Percentiles rank a stretch among this genome's conserved stretches.
Evolutionary conservation across 805 yeast genomes (phyloP).

Genomic region (Zygosaccharomyces pseudorouxii): DNA sequence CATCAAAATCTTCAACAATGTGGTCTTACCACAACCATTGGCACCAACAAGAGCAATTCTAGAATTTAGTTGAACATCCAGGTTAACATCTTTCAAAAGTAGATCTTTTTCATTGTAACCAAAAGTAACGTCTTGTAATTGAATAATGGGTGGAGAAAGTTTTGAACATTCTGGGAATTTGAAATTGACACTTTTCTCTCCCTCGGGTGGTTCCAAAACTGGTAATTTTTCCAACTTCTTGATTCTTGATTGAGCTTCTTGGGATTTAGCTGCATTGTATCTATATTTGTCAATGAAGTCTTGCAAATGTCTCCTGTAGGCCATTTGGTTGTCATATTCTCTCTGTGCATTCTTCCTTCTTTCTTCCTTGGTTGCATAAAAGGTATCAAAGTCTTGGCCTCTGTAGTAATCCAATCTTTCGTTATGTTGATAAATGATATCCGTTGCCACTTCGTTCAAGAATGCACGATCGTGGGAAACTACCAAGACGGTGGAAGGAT

Average conservation of each 20-base stretch:
- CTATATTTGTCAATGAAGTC: slow-evolving; percentile 92
- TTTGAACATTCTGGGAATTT: slow-evolving; percentile 93
- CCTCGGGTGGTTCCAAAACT: slow-evolving; percentile 87
- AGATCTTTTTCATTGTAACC: slow-evolving; percentile 69
- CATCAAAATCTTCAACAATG: slow-evolving; percentile 80
- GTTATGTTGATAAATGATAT: slow-evolving; percentile 94
- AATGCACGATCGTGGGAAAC: slow-evolving; percentile 98
- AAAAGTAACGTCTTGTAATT: slow-evolving; percentile 78
- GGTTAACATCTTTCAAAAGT: slow-evolving; percentile 69
- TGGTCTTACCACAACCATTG: slow-evolving; percentile 98
- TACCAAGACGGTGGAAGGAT: slow-evolving; percentile 87
- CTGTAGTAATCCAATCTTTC: slow-evolving; percentile 94
- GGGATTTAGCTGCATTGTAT: slow-evolving; percentile 95
- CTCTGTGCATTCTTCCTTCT: slow-evolving; percentile 87
- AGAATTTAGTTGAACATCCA: slow-evolving; percentile 89
- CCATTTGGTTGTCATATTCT: slow-evolving; percentile 98
- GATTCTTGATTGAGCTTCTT: slow-evolving; percentile 97
- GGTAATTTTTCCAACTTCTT: slow-evolving; percentile 95
- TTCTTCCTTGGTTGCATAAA: slow-evolving; percentile 91
- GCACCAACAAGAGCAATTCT: slow-evolving; percentile 98
- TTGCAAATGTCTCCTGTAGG: slow-evolving; percentile 88
- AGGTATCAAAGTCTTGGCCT: slow-evolving; percentile 89
- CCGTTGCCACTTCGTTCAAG: slow-evolving; percentile 96
- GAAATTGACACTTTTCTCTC: slow-evolving; percentile 78
- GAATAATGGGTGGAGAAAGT: slow-evolving; percentile 89